phyloP scores from a whole-genome alignment of 352 stramenopile genomes.

The Pilasporangium apinafurcum region DNA sequence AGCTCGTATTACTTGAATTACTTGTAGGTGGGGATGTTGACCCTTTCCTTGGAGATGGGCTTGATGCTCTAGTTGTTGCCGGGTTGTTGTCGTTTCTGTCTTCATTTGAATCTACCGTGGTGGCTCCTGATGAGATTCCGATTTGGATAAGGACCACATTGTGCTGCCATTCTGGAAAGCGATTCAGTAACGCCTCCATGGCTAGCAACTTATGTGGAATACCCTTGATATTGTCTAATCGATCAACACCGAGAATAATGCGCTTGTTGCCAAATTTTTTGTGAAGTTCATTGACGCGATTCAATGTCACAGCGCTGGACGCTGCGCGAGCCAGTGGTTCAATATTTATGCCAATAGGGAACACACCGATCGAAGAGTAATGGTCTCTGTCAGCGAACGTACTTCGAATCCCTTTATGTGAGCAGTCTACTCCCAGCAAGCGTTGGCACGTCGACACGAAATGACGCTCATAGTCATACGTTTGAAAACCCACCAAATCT shows the following conservation, averaged over 20 bases:
- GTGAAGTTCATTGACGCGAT: conserved; percentile 66
- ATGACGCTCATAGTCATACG: conserved; percentile 88
- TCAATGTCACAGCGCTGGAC: conserved; percentile 43
- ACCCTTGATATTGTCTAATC: conserved; percentile 87
- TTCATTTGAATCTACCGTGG: conserved; percentile 27
- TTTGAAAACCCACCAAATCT: conserved; percentile 84
- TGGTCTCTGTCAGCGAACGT: conserved; percentile 63
- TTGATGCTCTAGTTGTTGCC: too few relatives aligned
- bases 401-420: conserved; percentile 74
- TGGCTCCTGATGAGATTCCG: conserved; percentile 87
- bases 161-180: conserved; percentile 89
- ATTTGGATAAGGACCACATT: conserved; percentile 96
- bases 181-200: conserved; percentile 80
- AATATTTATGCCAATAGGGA: conserved; percentile 82
- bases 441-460: conserved; percentile 83
- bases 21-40: too few relatives aligned
- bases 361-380: conserved; percentile 85
- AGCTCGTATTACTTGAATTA: neutral
- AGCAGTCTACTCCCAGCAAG: conserved; percentile 61
- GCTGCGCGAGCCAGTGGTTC: conserved; percentile 71
- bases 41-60: too few relatives aligned
- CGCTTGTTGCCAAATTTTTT: conserved; percentile 74
- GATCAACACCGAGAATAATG: conserved; percentile 80
- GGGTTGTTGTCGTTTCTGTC: conserved; percentile 6
- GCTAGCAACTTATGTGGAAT: conserved; percentile 86